Evolutionary conservation across 345 rosid species (phyloP), one percentile per base, ranked within the genome.

Genomic region (Trapa bicornis): DNA sequence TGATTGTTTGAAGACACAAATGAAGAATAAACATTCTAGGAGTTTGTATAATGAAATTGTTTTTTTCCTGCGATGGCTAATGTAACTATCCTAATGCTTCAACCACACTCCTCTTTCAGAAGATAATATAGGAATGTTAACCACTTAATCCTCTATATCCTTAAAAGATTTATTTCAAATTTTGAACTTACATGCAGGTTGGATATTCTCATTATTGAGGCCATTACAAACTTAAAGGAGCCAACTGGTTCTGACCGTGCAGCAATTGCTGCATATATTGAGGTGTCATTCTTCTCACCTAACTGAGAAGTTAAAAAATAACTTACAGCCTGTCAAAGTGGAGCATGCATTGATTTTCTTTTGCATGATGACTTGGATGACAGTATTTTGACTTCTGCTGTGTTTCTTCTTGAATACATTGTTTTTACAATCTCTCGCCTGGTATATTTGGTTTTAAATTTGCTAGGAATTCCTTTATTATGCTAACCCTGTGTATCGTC

Each of bases 161-260:
- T 52, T 41, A 16, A 53, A 67, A n/a, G 43, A 35, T 41, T 13
- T 64, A 8, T 58, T 36, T n/a, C 52, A 22, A n/a, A 22, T 22
- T 22, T 22, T 22, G 29, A 22, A 22, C 57, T 16, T 2, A 2
- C 16, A 75, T 79, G 79, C 75, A 91, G 97, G 81, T 74, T 88
- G 89, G 93, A 87, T 64, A 85, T 76, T 73, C 79, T 88, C 60
- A 84, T 91, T 63, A 63, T 88, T 64, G 96, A 91, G 71, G 96
- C 97, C 54, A 88, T 91, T 61, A 71, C 85, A 16, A 76, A 80
- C 75, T 78, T 91, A 96, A 87, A 79, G 79, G 96, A 86, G 73
- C 79, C 81, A 42, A 76, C 80, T 64, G 96, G 96, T 76, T 88
- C 91, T 67, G 97, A 91, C 71, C 79, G 83, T 76, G 81, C 86